These are phyloP conservation scores for Termitomyces sp. DNA, from an alignment of 768 basidiomycete species.

Conservation along the genomic window DNA sequence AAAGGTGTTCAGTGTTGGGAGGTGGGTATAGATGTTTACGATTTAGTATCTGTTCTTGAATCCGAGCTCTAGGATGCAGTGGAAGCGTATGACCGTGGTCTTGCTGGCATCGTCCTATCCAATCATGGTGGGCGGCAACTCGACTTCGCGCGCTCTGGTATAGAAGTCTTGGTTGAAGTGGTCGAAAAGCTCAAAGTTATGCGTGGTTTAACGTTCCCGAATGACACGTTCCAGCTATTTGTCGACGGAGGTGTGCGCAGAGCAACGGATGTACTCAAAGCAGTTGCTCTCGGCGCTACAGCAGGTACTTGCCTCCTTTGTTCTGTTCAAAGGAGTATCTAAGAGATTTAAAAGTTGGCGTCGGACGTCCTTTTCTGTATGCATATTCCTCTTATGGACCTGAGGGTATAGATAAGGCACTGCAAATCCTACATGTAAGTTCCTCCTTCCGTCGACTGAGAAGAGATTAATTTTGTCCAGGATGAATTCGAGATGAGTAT, in stretches of 20 bases:
- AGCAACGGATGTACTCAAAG: constrained; percentile 87
- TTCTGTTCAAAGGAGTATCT: constrained; percentile 30
- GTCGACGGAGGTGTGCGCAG: constrained; percentile 94
- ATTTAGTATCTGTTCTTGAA: background rate
- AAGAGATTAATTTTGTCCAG: constrained; percentile 30
- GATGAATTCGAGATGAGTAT: constrained; percentile 99
- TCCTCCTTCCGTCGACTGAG: background rate
- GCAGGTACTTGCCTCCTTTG: constrained; percentile 43
- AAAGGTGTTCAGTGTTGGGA: constrained; percentile 92
- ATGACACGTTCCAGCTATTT: constrained; percentile 77
- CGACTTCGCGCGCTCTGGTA: constrained; percentile 80
- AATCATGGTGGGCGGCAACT: constrained; percentile 82
- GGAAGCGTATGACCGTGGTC: constrained; percentile 70
- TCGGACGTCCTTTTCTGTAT: constrained; percentile 85
- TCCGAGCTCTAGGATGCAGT: constrained; percentile 58
- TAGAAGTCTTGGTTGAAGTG: constrained; percentile 88
- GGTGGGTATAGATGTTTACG: constrained; percentile 23
- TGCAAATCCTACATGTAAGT: constrained; percentile 71
- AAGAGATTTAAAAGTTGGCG: constrained; percentile 50
- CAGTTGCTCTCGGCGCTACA: constrained; percentile 84
- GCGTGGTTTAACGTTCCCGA: constrained; percentile 69
- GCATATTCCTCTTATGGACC: constrained; percentile 86
- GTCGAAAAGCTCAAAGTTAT: constrained; percentile 62
- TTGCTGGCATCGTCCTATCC: constrained; percentile 77
- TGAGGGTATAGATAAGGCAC: constrained; percentile 79